Evolutionary conservation across 2,329 filamentous ascomycete genomes (phyloP).

Genomic region (Amylocarpus encephaloides): DNA sequence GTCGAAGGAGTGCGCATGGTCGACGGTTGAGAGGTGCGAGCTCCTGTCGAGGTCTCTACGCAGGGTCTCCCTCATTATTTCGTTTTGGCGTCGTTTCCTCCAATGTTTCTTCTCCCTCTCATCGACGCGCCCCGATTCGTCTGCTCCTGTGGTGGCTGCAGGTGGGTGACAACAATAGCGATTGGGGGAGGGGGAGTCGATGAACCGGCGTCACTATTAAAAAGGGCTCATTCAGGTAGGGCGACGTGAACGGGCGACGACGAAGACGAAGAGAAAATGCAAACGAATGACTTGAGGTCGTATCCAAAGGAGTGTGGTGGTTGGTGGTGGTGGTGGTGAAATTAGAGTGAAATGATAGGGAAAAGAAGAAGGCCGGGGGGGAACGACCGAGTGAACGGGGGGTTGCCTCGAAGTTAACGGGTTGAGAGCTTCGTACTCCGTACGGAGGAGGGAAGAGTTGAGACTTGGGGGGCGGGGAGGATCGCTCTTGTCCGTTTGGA

Average conservation of each 20-base stretch:
- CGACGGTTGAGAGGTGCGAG: conserved; percentile 9
- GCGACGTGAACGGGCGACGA: not conserved
- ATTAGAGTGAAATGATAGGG: not conserved
- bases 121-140: conserved; percentile 11
- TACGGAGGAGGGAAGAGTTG: too few relatives aligned
- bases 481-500: too few relatives aligned
- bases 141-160: conserved; percentile 13
- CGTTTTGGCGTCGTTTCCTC: conserved; percentile 6
- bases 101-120: conserved; percentile 15
- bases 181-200: not conserved
- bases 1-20: conserved; percentile 16
- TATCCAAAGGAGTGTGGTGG: not conserved
- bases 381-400: too few relatives aligned
- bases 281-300: not conserved
- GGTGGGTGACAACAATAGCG: not conserved
- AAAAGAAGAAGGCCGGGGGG: not conserved
- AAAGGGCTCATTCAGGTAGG: not conserved
- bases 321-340: not conserved
- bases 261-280: not conserved
- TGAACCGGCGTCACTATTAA: not conserved
- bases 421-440: too few relatives aligned
- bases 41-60: conserved; percentile 13
- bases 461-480: too few relatives aligned
- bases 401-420: too few relatives aligned
- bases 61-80: conserved; percentile 22